Evolutionary conservation across 345 rosid species (phyloP).

Genomic region (Pistacia integerrima): DNA sequence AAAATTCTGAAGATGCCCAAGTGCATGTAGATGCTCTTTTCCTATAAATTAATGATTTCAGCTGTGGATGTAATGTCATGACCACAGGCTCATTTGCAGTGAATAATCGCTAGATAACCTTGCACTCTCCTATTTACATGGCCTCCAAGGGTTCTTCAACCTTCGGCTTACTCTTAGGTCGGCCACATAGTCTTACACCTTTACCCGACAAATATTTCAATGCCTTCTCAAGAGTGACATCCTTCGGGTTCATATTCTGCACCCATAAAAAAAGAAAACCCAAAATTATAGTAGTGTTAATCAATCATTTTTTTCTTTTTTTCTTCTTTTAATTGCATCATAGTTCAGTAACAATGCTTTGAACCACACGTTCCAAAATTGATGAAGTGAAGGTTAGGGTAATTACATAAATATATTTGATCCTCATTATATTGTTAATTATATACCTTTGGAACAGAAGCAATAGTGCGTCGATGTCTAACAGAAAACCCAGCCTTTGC

Average conservation of each 20-base stretch:
- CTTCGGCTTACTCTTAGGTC: conserved; percentile 62
- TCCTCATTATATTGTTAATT: not conserved
- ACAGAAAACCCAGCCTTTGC: conserved; percentile 68
- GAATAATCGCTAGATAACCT: conserved; percentile 3
- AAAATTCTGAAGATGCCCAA: not conserved
- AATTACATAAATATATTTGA: not conserved
- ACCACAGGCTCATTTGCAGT: not conserved
- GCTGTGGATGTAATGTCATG: not conserved
- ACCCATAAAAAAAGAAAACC: conserved; percentile 12
- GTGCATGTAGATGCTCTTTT: not conserved
- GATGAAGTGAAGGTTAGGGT: not conserved
- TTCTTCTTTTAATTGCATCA: not conserved
- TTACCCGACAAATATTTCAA: conserved; percentile 65
- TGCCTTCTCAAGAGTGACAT: conserved; percentile 74
- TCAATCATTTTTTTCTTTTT: not conserved
- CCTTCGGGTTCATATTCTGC: conserved; percentile 68
- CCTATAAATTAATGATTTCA: not conserved
- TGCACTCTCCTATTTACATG: conserved; percentile 4
- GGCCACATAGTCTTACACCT: conserved; percentile 58
- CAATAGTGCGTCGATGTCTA: conserved; percentile 71
- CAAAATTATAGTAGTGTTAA: not conserved
- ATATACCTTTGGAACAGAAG: conserved; percentile 86
- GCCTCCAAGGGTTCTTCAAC: conserved; percentile 39
- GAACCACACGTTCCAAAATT: not conserved
- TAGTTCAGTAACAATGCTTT: not conserved